Percentiles rank a stretch among this genome's conserved stretches.
These are phyloP conservation scores for Phytomonas francai DNA, from an alignment of 208 protist genomes.

Conservation along the genomic window DNA sequence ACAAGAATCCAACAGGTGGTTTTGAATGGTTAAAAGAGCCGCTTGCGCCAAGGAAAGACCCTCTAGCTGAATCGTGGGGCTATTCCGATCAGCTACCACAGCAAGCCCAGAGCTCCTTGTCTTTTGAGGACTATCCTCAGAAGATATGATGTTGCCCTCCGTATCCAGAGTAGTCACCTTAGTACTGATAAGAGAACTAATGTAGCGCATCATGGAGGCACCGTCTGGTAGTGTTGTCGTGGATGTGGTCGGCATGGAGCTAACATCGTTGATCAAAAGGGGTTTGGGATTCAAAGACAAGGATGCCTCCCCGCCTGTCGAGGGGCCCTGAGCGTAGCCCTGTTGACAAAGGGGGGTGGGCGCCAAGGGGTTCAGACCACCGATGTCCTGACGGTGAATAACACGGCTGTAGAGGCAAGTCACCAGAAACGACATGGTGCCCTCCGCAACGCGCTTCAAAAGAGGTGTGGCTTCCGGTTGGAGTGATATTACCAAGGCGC, in stretches of 20 bases:
- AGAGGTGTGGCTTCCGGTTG: slow-evolving; percentile 26
- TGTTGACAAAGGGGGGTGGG: not conserved
- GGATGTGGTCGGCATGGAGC: not conserved
- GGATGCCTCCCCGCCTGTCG: not conserved
- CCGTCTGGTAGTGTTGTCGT: slow-evolving; percentile 16
- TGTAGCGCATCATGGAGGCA: slow-evolving; percentile 26
- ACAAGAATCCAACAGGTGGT: slow-evolving; percentile 7
- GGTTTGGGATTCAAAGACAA: not conserved
- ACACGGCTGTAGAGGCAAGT: not conserved
- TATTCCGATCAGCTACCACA: slow-evolving; percentile 13
- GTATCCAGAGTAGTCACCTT: slow-evolving; percentile 26
- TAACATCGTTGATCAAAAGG: not conserved
- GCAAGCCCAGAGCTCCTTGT: not conserved
- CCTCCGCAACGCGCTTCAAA: slow-evolving; percentile 43
- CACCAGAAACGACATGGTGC: slow-evolving; percentile 17
- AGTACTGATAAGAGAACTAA: slow-evolving; percentile 41
- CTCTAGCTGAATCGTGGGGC: slow-evolving; percentile 55
- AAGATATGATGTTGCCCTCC: slow-evolving; percentile 16
- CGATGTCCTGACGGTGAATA: not conserved
- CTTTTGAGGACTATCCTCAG: not conserved
- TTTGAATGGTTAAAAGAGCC: slow-evolving; percentile 42
- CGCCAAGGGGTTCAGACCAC: not conserved
- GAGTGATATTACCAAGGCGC: slow-evolving; percentile 27
- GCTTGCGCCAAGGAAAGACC: slow-evolving; percentile 62
- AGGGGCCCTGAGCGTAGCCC: not conserved